These are phyloP conservation scores for Leonotis leonurus DNA, from an alignment of 257 asterid genomes.

Conservation along the genomic window DNA sequence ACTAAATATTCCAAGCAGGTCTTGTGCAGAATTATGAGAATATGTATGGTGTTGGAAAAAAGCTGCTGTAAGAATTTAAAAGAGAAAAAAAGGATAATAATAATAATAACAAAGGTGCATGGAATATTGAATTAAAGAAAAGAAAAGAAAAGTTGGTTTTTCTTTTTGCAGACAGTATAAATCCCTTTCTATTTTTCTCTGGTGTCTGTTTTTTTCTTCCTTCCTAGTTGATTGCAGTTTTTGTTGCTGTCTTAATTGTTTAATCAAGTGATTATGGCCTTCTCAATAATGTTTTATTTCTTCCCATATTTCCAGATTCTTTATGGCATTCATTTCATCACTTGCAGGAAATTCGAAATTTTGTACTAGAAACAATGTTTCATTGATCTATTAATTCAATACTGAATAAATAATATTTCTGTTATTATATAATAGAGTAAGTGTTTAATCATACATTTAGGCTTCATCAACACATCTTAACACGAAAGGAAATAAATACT, in stretches of 20 bases:
- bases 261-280: no score
- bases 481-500: not conserved
- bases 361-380: no score
- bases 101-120: constrained; percentile 4
- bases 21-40: constrained; percentile 25
- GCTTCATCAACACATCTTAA: not conserved
- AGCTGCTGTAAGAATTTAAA: constrained; percentile 16
- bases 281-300: no score
- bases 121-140: not conserved
- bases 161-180: constrained; percentile 32
- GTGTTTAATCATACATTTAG: no score
- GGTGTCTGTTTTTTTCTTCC: no score
- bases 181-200: constrained; percentile 19
- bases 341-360: no score
- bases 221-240: constrained; percentile 8
- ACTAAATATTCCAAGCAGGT: constrained; percentile 29
- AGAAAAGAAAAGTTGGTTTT: constrained; percentile 19
- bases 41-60: constrained; percentile 27
- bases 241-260: not conserved
- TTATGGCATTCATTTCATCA: no score
- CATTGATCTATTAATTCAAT: no score
- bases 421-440: no score
- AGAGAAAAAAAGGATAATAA: not conserved
- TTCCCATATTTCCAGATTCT: no score
- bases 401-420: no score